These are phyloP conservation scores for Pleodorina starrii DNA, from an alignment of 139 green algal species.

Conservation along the genomic window DNA sequence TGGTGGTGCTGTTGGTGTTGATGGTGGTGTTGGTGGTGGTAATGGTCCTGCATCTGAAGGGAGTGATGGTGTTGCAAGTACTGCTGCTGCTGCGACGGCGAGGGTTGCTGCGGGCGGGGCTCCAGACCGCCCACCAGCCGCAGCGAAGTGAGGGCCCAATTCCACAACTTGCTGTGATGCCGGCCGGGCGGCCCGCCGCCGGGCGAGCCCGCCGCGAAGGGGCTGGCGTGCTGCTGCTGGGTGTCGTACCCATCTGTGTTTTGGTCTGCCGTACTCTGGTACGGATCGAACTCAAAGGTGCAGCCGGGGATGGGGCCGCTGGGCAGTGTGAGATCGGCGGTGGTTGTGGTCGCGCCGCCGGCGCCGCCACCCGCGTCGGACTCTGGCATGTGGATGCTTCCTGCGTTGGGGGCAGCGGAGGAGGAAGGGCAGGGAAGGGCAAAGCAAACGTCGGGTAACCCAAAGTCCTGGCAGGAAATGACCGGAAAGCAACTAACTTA, in stretches of 20 bases:
- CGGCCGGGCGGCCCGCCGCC: not conserved
- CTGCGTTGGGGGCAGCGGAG: no score
- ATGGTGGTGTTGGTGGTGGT: no score
- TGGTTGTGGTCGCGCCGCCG: not conserved
- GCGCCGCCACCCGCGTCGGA: not conserved
- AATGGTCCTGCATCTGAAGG: no score
- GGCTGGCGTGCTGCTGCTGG: not conserved
- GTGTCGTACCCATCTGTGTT: not conserved
- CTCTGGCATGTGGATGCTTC: not conserved
- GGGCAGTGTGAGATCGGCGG: not conserved
- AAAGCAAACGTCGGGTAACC: no score
- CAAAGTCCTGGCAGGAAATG: no score
- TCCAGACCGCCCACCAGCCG: not conserved
- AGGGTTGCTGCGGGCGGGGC: not conserved
- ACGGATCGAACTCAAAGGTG: constrained; percentile 8
- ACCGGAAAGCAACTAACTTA: no score
- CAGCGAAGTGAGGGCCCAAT: not conserved
- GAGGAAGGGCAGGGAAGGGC: no score
- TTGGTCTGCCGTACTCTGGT: not conserved
- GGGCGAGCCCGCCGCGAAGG: not conserved
- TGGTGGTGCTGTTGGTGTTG: not conserved
- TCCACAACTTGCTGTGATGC: not conserved
- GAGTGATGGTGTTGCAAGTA: no score
- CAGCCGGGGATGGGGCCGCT: not conserved
- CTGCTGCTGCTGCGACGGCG: not conserved